Conservation (phyloP, 768 basidiomycete genomes). For the Podaxis carcinomalis region DNA sequence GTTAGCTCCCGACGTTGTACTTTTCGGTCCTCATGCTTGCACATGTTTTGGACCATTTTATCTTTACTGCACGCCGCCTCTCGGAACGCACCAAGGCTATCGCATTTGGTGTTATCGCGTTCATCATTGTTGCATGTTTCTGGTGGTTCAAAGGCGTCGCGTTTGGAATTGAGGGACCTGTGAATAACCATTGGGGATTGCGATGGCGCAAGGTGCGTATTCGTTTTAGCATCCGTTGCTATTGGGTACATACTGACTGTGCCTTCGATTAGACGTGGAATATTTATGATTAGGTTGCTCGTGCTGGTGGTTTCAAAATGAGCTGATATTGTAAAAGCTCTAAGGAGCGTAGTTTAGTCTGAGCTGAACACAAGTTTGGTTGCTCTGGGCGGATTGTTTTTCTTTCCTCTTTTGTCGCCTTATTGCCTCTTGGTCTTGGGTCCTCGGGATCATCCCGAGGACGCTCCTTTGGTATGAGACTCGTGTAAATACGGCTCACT, state of each 20-base stretch:
- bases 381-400: too few species aligned
- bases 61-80: conserved; percentile 74
- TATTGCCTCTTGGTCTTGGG: background rate
- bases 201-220: conserved; percentile 63
- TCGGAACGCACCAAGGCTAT: conserved; percentile 63
- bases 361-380: too few species aligned
- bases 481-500: background rate
- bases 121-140: conserved; percentile 68
- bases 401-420: background rate
- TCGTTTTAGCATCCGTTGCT: too few species aligned
- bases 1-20: conserved; percentile 90
- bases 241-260: background rate
- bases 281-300: background rate
- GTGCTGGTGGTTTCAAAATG: background rate
- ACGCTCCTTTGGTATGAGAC: background rate
- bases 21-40: conserved; percentile 92
- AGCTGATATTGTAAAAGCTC: background rate
- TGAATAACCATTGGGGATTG: conserved; percentile 75
- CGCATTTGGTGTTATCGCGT: conserved; percentile 60
- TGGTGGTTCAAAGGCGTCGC: conserved; percentile 94
- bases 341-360: background rate
- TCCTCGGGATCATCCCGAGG: background rate
- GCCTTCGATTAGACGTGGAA: background rate
- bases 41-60: conserved; percentile 88
- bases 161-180: conserved; percentile 88